Evolutionary conservation across 306 rosid genomes (phyloP).

Genomic region (Gastrolobium villosum): DNA sequence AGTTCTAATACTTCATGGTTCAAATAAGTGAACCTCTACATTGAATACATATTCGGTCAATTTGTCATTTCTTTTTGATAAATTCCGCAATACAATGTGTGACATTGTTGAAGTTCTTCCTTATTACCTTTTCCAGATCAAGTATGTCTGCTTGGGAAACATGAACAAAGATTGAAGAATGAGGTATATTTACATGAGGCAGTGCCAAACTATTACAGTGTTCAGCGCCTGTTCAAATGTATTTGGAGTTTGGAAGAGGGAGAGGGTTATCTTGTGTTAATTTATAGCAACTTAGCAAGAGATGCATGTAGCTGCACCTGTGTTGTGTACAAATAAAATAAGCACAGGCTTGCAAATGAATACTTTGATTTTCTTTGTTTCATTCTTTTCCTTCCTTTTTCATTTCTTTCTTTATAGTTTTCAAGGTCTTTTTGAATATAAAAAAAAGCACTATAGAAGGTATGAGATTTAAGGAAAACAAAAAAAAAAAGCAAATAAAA

Average conservation of each 20-base stretch:
- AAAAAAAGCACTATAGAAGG: background rate
- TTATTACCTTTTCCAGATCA: constrained; percentile 61
- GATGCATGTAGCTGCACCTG: constrained; percentile 9
- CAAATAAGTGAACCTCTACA: constrained; percentile 6
- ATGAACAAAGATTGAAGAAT: constrained; percentile 69
- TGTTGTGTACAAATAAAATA: constrained; percentile 43
- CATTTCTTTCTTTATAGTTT: background rate
- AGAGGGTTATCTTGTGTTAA: constrained; percentile 25
- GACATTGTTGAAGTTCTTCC: constrained; percentile 2
- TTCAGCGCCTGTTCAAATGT: background rate
- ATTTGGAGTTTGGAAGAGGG: constrained; percentile 34
- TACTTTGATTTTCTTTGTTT: background rate
- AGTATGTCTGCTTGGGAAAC: constrained; percentile 93
- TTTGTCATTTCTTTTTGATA: constrained; percentile 16
- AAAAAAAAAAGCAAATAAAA: background rate
- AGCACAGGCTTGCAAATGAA: constrained; percentile 30
- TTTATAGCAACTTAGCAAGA: constrained; percentile 28
- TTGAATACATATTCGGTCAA: background rate
- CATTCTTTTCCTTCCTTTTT: background rate
- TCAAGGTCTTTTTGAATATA: background rate
- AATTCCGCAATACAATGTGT: constrained; percentile 7
- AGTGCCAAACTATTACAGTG: constrained; percentile 27
- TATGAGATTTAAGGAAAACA: background rate
- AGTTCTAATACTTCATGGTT: background rate
- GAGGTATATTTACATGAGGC: constrained; percentile 27